Evolutionary conservation across 2,329 filamentous ascomycete species (phyloP), one percentile per base, ranked within the genome.

Genomic region (Scleromitrula shiraiana): DNA sequence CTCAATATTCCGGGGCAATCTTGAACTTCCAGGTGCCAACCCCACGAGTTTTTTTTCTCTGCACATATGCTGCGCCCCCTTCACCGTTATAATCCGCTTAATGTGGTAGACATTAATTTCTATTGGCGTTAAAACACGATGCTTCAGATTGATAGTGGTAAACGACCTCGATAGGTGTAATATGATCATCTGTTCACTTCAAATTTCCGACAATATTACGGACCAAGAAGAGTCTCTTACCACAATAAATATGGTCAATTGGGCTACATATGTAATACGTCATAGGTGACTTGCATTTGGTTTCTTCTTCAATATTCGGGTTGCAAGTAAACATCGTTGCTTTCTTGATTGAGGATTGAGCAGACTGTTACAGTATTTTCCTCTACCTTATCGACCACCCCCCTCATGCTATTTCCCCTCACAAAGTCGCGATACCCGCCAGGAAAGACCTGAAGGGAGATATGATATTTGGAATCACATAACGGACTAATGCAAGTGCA

Each of bases 111-210:
- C 19, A 14, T 36, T 26, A 22, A 20, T 27, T 19, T 1, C 22
- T 19, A 36, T 36, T 36, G 32, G 23, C 40, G 32, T 29, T 23
- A 6, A 5, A 22, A 35, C 45, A 47, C 45, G 30, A 47, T 36
- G 10, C 30, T 35, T 23, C 35, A 22, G 12, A 14, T 19, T 20
- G 24, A 44, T 8, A 10, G 15, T 38, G 29, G 22, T 47, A 30
- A 41, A 23, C 24, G 17, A 35, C 23, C 5, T 29, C 14, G 22
- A 35, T 23, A 17, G 30, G 45, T 42, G 37, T 29, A 42, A 36
- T 42, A 46, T 53, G 54, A 50, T 56, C 54, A 56, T 53, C 50
- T 56, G 54, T 49, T 46, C 50, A 41, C 35, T 22, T 38, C 22
- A 14, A 14, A 29, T n/a, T 42, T 23, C 17, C 26, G 30, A 41